A percentile compares a stretch with the other conserved stretches of the same genome.
phyloP scores from a whole-genome alignment of 116 monocot species.

The Iris pallida region DNA sequence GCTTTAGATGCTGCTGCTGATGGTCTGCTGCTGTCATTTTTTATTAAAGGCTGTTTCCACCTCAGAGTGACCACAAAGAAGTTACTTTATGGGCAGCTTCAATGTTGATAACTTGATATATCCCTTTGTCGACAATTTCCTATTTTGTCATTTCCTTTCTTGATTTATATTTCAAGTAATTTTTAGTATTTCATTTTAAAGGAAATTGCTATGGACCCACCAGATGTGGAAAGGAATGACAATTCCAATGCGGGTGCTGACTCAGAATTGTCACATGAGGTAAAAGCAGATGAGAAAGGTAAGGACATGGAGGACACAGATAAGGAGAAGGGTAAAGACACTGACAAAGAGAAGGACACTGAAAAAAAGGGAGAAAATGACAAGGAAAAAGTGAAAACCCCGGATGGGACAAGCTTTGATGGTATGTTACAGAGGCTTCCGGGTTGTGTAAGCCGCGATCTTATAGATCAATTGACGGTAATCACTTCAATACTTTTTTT shows the following conservation, averaged over 20 bases:
- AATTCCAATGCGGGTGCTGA: conserved; percentile 29
- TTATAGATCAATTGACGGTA: conserved; percentile 97
- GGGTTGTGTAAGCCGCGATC: conserved; percentile 90
- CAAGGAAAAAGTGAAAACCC: conserved; percentile 70
- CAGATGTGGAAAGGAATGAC: conserved; percentile 47
- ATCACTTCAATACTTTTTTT: conserved; percentile 12
- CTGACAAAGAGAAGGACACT: conserved; percentile 67
- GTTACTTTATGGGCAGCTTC: too few species aligned
- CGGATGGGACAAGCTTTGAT: conserved; percentile 80
- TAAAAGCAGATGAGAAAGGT: conserved; percentile 63
- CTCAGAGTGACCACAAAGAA: too few species aligned
- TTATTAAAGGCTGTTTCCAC: too few species aligned
- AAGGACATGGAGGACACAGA: conserved; percentile 68
- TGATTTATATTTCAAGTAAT: conserved; percentile 5
- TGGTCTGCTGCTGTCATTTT: too few species aligned
- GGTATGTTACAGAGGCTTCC: conserved; percentile 86
- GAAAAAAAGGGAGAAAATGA: conserved; percentile 74
- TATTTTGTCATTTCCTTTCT: too few species aligned
- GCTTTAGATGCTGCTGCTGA: too few species aligned
- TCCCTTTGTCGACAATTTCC: too few species aligned
- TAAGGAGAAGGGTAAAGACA: conserved; percentile 58
- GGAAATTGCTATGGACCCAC: conserved; percentile 50
- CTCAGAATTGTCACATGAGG: conserved; percentile 31
- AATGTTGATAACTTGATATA: too few species aligned
- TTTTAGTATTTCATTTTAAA: conserved; percentile 19